Evolutionary conservation across 1,284 basidiomycete species (phyloP).

Genomic region (Ceratobasidium sp.): DNA sequence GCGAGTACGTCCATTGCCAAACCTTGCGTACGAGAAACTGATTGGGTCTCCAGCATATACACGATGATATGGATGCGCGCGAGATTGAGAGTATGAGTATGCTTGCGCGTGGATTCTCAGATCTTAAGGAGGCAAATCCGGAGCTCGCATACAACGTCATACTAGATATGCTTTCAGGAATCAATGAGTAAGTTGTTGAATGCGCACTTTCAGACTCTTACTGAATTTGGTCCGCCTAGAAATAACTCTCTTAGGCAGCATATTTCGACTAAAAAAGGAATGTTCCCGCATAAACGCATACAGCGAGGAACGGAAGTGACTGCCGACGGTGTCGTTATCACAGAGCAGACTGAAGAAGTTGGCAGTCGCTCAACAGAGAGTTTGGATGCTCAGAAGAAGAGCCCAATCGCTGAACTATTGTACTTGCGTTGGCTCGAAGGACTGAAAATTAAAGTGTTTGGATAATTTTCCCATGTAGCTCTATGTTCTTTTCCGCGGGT

Average conservation of each 20-base stretch:
- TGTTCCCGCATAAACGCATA: slow-evolving; percentile 82
- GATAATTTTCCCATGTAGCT: slow-evolving; percentile 58
- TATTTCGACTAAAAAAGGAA: slow-evolving; percentile 73
- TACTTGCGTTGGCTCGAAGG: slow-evolving; percentile 97
- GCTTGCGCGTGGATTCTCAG: slow-evolving; percentile 87
- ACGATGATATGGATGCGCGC: slow-evolving; percentile 85
- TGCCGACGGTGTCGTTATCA: slow-evolving; percentile 77
- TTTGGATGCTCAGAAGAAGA: slow-evolving; percentile 52
- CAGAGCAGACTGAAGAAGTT: slow-evolving; percentile 72
- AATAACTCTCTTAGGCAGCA: slow-evolving; percentile 78
- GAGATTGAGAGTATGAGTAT: slow-evolving; percentile 91
- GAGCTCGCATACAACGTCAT: slow-evolving; percentile 86
- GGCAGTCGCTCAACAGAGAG: slow-evolving; percentile 50
- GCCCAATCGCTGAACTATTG: slow-evolving; percentile 89
- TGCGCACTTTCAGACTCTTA: slow-evolving; percentile 38
- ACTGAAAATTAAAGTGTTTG: slow-evolving; percentile 77
- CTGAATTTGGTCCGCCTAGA: slow-evolving; percentile 56
- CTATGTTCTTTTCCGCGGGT: slow-evolving; percentile 13
- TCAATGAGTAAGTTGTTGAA: slow-evolving; percentile 78
- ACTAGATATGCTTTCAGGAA: slow-evolving; percentile 87
- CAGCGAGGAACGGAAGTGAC: slow-evolving; percentile 84
- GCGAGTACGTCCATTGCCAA: slow-evolving; percentile 61
- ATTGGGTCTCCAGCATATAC: slow-evolving; percentile 66
- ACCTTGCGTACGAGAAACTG: slow-evolving; percentile 4
- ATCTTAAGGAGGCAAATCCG: slow-evolving; percentile 83